These are phyloP conservation scores for Yueomyces sinensis DNA, from an alignment of 805 yeast species.

Conservation along the genomic window DNA sequence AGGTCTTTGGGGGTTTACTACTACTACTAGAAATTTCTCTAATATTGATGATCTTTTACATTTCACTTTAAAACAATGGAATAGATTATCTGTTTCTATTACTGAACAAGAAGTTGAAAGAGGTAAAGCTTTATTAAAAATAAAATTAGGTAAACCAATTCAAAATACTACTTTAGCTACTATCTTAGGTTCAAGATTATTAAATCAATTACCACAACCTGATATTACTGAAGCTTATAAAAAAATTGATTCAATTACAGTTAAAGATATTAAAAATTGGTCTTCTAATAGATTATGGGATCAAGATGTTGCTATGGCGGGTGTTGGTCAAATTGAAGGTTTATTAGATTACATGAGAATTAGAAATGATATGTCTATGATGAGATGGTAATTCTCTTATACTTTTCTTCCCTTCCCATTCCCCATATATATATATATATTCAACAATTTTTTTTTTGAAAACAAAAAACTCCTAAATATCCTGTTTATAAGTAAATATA, in stretches of 20 bases:
- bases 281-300: slow-evolving; percentile 70
- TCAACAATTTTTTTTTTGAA: background rate
- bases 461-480: no score
- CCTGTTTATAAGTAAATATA: no score
- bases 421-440: background rate
- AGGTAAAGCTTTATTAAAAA: slow-evolving; percentile 61
- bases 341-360: slow-evolving; percentile 73
- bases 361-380: slow-evolving; percentile 81
- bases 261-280: slow-evolving; percentile 54
- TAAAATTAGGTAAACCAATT: slow-evolving; percentile 40
- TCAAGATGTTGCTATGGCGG: slow-evolving; percentile 72
- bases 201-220: background rate
- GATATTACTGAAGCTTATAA: slow-evolving; percentile 47
- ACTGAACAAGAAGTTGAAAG: slow-evolving; percentile 67
- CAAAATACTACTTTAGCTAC: slow-evolving; percentile 38
- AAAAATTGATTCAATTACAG: slow-evolving; percentile 50
- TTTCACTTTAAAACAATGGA: slow-evolving; percentile 78
- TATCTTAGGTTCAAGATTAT: slow-evolving; percentile 35
- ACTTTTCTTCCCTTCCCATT: background rate
- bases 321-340: slow-evolving; percentile 78
- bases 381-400: slow-evolving; percentile 52
- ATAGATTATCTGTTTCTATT: slow-evolving; percentile 64
- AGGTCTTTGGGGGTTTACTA: slow-evolving; percentile 75
- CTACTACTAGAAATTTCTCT: slow-evolving; percentile 45
- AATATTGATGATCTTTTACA: slow-evolving; percentile 67